Percentiles rank a stretch among this genome's conserved stretches.
Evolutionary conservation across 345 rosid species (phyloP).

Genomic region (Rhodomyrtus tomentosa): DNA sequence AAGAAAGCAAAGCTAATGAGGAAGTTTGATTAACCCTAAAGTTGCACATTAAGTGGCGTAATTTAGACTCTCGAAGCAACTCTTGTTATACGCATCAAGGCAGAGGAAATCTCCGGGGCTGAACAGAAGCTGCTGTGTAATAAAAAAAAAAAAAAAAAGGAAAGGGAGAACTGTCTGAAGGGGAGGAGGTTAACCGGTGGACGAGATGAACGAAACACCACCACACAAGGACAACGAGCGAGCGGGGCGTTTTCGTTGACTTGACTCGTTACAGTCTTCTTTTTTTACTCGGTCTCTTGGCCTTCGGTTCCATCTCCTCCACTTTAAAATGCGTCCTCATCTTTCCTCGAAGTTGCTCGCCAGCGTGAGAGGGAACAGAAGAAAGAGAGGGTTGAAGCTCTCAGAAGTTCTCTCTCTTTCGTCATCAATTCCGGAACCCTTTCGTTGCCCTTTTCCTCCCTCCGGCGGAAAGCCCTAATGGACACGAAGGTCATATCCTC

Average conservation of each 20-base stretch:
- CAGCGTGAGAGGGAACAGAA: too few relatives aligned
- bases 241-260: too few relatives aligned
- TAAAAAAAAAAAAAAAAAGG: too few relatives aligned
- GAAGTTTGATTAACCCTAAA: too few relatives aligned
- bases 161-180: too few relatives aligned
- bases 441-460: background rate
- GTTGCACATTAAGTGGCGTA: too few relatives aligned
- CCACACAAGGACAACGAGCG: too few relatives aligned
- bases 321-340: background rate
- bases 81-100: background rate
- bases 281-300: background rate
- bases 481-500: constrained; percentile 58
- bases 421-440: background rate
- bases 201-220: too few relatives aligned
- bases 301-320: too few relatives aligned
- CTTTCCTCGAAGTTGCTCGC: background rate
- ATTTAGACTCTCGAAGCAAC: background rate
- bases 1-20: too few relatives aligned
- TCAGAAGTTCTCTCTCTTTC: background rate
- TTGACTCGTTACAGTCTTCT: background rate
- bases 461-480: constrained; percentile 10
- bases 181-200: too few relatives aligned
- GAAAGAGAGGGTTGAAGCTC: background rate
- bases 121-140: background rate
- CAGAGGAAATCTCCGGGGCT: background rate